These are phyloP conservation scores for Dalbergia oliveri DNA, from an alignment of 306 rosid genomes.

Conservation along the genomic window DNA sequence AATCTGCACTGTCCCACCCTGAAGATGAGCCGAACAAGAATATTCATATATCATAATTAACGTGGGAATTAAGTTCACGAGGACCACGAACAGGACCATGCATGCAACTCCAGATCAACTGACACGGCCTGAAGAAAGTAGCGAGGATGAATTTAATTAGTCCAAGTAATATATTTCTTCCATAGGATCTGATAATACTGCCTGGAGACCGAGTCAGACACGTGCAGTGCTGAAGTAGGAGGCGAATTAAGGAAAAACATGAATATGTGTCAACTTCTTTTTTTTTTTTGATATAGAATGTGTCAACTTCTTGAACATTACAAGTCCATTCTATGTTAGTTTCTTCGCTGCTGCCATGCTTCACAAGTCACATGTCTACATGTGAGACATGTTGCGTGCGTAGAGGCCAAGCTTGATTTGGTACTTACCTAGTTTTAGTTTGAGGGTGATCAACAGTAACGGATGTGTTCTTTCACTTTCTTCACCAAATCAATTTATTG, in stretches of 20 bases:
- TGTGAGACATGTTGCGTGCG: conserved; percentile 9
- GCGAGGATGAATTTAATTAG: too few species aligned
- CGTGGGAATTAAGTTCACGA: too few species aligned
- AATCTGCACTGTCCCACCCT: too few species aligned
- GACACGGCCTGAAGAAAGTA: too few species aligned
- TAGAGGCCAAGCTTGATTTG: conserved; percentile 10
- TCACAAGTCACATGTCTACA: background rate
- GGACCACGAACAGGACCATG: too few species aligned
- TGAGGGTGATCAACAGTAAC: background rate
- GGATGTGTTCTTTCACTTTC: background rate
- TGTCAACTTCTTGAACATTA: background rate
- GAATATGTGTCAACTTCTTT: background rate
- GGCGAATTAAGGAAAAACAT: background rate
- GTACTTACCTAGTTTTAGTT: too few species aligned
- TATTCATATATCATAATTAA: too few species aligned
- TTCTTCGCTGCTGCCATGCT: background rate
- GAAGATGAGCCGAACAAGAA: too few species aligned
- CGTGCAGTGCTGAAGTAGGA: background rate
- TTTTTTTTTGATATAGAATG: too few species aligned
- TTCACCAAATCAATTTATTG: background rate
- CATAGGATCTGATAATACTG: background rate
- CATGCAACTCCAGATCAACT: too few species aligned
- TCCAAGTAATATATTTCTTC: too few species aligned
- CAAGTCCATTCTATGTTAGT: background rate
- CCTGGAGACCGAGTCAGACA: background rate